These are phyloP conservation scores for Blastomyces parvus DNA, from an alignment of 2,329 filamentous ascomycete species.

Conservation along the genomic window DNA sequence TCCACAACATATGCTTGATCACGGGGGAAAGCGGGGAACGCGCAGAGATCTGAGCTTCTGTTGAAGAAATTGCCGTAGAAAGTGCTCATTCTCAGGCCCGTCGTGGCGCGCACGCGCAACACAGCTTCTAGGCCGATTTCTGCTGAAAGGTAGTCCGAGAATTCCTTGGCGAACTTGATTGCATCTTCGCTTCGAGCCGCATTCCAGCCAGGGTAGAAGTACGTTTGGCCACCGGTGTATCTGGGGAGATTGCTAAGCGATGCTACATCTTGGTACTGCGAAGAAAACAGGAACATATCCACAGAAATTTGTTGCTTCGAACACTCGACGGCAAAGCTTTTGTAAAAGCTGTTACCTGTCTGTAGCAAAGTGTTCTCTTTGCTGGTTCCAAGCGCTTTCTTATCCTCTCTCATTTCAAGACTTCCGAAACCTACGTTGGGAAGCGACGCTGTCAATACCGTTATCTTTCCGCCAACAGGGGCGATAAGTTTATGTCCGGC, in stretches of 20 bases:
- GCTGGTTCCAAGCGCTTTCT: conserved; percentile 85
- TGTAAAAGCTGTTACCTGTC: conserved; percentile 94
- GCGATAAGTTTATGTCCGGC: conserved; percentile 95
- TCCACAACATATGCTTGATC: conserved; percentile 98
- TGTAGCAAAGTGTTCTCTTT: conserved; percentile 84
- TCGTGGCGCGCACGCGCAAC: conserved; percentile 87
- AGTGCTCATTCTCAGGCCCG: conserved; percentile 87
- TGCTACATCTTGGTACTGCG: conserved; percentile 93
- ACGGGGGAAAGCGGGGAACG: conserved; percentile 93
- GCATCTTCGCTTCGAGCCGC: conserved; percentile 88
- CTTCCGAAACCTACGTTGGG: conserved; percentile 85
- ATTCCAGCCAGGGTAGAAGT: conserved; percentile 98
- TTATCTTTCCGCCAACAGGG: conserved; percentile 87
- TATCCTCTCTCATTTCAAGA: conserved; percentile 89
- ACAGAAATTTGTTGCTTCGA: conserved; percentile 98
- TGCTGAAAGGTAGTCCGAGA: conserved; percentile 91
- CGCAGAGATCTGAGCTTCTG: conserved; percentile 90
- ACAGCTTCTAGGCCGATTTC: conserved; percentile 96
- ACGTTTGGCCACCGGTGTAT: conserved; percentile 95
- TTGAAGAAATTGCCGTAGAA: conserved; percentile 99
- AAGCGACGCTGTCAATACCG: conserved; percentile 78
- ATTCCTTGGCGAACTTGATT: conserved; percentile 94
- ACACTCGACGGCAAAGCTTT: conserved; percentile 97
- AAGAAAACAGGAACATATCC: conserved; percentile 95
- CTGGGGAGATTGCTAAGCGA: conserved; percentile 89